Base-by-base conservation (phyloP, 2,329 filamentous ascomycete species). In the Mariannaea elegans region DNA sequence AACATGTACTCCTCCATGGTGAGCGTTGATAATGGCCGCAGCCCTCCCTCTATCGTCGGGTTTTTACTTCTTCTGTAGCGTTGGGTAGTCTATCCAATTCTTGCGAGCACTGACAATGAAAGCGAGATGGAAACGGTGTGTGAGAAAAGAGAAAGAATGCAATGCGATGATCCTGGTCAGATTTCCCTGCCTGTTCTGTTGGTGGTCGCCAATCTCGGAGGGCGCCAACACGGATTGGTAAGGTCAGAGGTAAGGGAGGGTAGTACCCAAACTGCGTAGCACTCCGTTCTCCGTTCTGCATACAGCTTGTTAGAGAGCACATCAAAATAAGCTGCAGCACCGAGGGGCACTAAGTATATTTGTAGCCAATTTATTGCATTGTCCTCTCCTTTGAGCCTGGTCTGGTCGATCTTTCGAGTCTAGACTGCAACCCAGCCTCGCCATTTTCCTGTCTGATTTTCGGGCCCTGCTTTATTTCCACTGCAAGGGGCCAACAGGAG, bases 1-100 rank as follows among this genome's bases (percentile, higher is more conserved):
- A 87, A 87, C 73, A 87, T 80, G 70, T 85, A 87, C 66, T 87
- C 82, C 71, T 87, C 85, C 85, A 87, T 87, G 46, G 9, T 49
- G 31, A 13, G 27, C 31, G 46, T 16, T 34, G 42, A n/a, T 10
- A 14, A n/a, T 31, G 23, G 21, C 14, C 9, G 42, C 21, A 8
- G 23, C 27, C 14, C 42, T 31, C 21, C 9, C 8, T n/a, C n/a
- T 16, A 8, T 31, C 21, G 14, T 41, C 13, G n/a, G 7, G 5
- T 41, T 8, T 16, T 41, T 9, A 7, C n/a, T 8, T 41, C 38
- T 41, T 41, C 7, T 36, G 7, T 36, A 3, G 5, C 18, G 6
- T 41, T 21, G 12, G 18, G 12, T 41, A 12, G 18, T 5, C 7
- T 13, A 19, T 7, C 27, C 12, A 12, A 36, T 13, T 4, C 10